Evolutionary conservation across 2,329 filamentous ascomycete species (phyloP), one percentile per base, ranked within the genome.

Genomic region (Beauveria rudraprayagi): DNA sequence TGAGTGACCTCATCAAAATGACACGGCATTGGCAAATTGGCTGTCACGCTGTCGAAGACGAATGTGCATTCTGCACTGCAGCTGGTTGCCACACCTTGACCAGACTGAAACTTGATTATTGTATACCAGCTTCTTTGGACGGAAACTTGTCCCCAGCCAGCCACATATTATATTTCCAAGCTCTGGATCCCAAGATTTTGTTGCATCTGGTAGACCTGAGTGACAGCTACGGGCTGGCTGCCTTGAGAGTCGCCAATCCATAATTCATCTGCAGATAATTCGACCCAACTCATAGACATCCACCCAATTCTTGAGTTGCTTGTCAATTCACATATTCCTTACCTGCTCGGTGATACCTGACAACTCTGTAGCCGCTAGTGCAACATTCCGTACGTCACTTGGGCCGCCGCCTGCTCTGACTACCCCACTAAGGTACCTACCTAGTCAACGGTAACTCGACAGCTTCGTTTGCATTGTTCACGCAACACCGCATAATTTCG

Each of bases 1-100:
- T 43, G 34, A 26, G 53, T 56, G 53, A 56, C 53, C 53, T 56
- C 53, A 56, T 56, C 40, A 56, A 56, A 46, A 41, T 56, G 44
- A 30, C 53, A 56, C 28, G 53, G 37, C 37, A 44, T 24, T 43
- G 24, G 24, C 40, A 37, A 37, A 37, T 37, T 37, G 6, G 34
- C 28, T 28, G 26, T 43, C 48, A 34, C 28, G n/a, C 10, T n/a
- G 4, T 41, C 6, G 24, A 40, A 44, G 34, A 6, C 34, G 34
- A 37, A 11, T 37, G 40, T 16, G 34, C 37, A 40, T 37, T n/a
- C 30, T 30, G 17, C 53, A 56, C 7, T 30, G 53, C 16, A 54
- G 53, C 19, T 6, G 28, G 22, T 24, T 19, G 40, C 19, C n/a
- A n/a, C 22, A 43, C 30, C n/a, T 28, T 55, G 10, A 34, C 30